Conservation (phyloP, 768 basidiomycete species). For the Royoungia palumana region DNA sequence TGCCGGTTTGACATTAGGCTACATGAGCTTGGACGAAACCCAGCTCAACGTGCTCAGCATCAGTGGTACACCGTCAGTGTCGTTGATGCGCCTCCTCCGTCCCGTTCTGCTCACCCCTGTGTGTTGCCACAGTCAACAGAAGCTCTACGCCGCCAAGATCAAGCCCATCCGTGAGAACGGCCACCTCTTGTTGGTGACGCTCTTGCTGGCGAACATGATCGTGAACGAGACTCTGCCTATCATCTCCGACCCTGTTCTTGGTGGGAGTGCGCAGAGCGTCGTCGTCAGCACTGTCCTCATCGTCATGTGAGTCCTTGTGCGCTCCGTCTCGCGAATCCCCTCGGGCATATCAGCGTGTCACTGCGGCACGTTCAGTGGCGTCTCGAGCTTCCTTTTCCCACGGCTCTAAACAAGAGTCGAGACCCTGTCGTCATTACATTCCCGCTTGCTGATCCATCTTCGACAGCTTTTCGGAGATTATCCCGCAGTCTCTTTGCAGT, state of each 20-base stretch:
- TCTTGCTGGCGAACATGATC: conserved; percentile 88
- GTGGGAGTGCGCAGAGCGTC: conserved; percentile 75
- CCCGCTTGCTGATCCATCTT: conserved; percentile 1
- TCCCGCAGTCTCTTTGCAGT: conserved; percentile 89
- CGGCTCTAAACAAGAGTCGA: too few species aligned
- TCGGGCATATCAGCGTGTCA: background rate
- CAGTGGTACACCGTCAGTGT: conserved; percentile 73
- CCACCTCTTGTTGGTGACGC: conserved; percentile 77
- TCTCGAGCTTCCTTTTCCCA: too few species aligned
- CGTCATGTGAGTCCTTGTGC: conserved; percentile 66
- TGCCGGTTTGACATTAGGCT: conserved; percentile 89
- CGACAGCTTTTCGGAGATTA: conserved; percentile 82
- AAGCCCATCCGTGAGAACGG: conserved; percentile 83
- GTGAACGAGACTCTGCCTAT: conserved; percentile 86
- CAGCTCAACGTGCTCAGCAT: conserved; percentile 85
- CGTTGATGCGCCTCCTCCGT: background rate
- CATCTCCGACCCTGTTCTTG: conserved; percentile 75
- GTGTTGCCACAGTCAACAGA: conserved; percentile 57
- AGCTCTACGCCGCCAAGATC: conserved; percentile 78
- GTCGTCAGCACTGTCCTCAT: conserved; percentile 81
- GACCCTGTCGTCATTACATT: background rate
- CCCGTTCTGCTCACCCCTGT: background rate
- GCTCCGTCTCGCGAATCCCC: background rate
- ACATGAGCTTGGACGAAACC: conserved; percentile 91
- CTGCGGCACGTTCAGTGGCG: background rate